Conservation (phyloP, 2,329 filamentous ascomycete genomes). For the Pseudocercospora macadamiae region DNA sequence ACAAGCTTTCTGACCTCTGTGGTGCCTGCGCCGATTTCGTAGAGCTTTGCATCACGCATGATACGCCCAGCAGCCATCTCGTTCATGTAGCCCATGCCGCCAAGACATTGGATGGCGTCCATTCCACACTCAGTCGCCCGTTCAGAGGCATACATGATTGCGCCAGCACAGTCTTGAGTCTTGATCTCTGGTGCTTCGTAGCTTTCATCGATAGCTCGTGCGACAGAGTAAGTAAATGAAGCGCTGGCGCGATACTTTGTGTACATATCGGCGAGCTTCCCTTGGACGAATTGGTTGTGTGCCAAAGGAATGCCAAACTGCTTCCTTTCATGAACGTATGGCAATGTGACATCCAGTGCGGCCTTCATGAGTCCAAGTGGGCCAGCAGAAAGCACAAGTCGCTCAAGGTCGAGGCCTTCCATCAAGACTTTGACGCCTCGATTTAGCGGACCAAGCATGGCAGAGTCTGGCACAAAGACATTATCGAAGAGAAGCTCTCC, state of each 20-base stretch:
- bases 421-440: conserved; percentile 88
- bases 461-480: conserved; percentile 83
- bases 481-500: conserved; percentile 90
- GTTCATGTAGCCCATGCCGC: conserved; percentile 94
- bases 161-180: conserved; percentile 92
- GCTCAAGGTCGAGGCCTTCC: conserved; percentile 93
- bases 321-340: conserved; percentile 84
- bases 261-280: conserved; percentile 95
- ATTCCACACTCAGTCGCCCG: conserved; percentile 82
- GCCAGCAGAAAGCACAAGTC: conserved; percentile 86
- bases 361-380: conserved; percentile 95
- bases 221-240: conserved; percentile 87
- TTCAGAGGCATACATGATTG: conserved; percentile 91
- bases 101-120: conserved; percentile 88
- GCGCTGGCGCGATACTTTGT: conserved; percentile 82
- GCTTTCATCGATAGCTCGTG: conserved; percentile 73
- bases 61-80: conserved; percentile 90
- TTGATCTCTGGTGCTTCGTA: conserved; percentile 55
- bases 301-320: conserved; percentile 88
- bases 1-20: conserved; percentile 94
- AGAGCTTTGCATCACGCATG: conserved; percentile 76
- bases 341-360: conserved; percentile 79
- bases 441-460: conserved; percentile 79
- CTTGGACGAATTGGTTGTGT: conserved; percentile 91
- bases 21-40: conserved; percentile 96